Base-by-base conservation (phyloP, 495 filamentous ascomycete species). In the Copromyces sp. region DNA sequence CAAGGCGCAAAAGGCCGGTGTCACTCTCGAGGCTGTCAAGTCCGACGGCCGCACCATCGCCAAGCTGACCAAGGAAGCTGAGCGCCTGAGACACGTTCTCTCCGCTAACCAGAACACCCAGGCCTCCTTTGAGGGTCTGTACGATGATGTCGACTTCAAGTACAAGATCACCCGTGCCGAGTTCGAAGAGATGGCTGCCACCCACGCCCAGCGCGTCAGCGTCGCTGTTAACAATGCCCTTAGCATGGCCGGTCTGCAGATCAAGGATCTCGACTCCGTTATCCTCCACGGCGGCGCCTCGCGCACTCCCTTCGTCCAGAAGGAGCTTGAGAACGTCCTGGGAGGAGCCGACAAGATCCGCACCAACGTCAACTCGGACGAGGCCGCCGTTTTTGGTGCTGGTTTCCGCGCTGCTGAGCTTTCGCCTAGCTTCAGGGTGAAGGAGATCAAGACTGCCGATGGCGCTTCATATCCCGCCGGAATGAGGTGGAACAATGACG, bases 351-450 rank as follows among this genome's bases (percentile, higher is more conserved):
- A 90, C 69, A 98, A 97, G 84, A 85, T 99, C 73, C 89, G 93
- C 71, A 90, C 91, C 75, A 98, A 94, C 77, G 96, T 99, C 76
- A 99, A 99, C 82, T 91, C 94, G 38, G 96, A 99, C 80, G 96
- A 99, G 83, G 89, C 96, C 17, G 95, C 96, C 68, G 95, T 97
- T 17, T 97, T 99, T 81, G 96, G 96, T 75, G 96, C 96, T 69
- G 94, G 93, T 24, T 98, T 98, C 86, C 93, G 93, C 79, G 96
- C 91, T 39, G 96, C 96, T 68, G 90, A 90, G 73, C 86, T 98
- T 69, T 96, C 92, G 81, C 93, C 94, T 42, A 94, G 90, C 78
- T 99, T 99, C 87, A 90, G 92, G 69, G 96, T 99, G 77, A 99
- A 97, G 85, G 96, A 98, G 76, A 98, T 99, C 73, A 87, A 91